Evolutionary conservation across 805 yeast genomes (phyloP).

Genomic region (Cyberlindnera mrakii): DNA sequence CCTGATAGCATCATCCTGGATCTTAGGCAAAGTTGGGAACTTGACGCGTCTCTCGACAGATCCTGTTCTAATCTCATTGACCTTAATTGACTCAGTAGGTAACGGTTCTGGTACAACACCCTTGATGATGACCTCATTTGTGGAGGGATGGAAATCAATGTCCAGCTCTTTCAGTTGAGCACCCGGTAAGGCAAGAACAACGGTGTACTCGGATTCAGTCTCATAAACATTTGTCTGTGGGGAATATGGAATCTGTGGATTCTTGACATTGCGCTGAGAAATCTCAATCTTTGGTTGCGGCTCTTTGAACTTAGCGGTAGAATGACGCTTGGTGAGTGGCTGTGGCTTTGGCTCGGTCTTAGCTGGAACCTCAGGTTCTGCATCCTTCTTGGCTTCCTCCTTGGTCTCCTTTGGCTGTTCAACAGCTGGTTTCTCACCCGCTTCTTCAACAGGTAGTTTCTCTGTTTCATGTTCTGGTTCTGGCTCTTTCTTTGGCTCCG

Average conservation of each 20-base stretch:
- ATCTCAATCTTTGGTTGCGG: slow-evolving; percentile 25
- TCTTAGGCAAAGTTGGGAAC: slow-evolving; percentile 47
- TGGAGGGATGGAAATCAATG: slow-evolving; percentile 54
- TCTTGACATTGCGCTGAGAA: slow-evolving; percentile 20
- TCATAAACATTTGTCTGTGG: slow-evolving; percentile 59
- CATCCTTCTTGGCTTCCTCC: slow-evolving; percentile 1
- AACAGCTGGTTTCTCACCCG: not conserved
- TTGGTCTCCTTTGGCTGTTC: not conserved
- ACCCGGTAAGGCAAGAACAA: slow-evolving; percentile 54
- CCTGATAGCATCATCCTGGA: slow-evolving; percentile 46
- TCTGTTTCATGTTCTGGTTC: no score
- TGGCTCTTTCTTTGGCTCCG: not conserved
- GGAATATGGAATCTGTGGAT: slow-evolving; percentile 41
- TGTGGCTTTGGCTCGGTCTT: slow-evolving; percentile 3
- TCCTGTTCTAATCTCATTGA: slow-evolving; percentile 52
- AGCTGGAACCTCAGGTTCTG: slow-evolving; percentile 2
- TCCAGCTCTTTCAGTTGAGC: slow-evolving; percentile 46
- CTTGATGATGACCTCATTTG: slow-evolving; percentile 45
- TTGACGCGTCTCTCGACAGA: slow-evolving; percentile 51
- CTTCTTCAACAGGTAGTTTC: not conserved
- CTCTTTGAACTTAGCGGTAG: slow-evolving; percentile 14
- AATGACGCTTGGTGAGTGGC: slow-evolving; percentile 20
- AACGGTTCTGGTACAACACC: slow-evolving; percentile 33
- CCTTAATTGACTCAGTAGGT: slow-evolving; percentile 28
- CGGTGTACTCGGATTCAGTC: slow-evolving; percentile 36